A percentile compares a stretch with the other conserved stretches of the same genome.
Conservation (phyloP, 805 yeast species). For the Scheffersomyces amazonensis region DNA sequence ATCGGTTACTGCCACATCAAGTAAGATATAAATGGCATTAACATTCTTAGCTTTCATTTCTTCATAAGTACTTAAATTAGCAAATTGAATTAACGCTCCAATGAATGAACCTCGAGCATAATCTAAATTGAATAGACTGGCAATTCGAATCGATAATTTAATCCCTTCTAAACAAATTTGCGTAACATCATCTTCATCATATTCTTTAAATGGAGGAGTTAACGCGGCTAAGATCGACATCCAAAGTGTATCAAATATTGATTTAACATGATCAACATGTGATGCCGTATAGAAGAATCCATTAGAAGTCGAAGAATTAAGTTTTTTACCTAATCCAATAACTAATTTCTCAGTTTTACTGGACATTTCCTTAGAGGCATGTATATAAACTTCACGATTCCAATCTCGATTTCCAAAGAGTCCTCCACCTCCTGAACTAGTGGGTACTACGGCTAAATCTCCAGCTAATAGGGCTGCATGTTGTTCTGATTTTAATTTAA, state of each 20-base stretch:
- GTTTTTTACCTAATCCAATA: slow-evolving; percentile 53
- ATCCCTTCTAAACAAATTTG: slow-evolving; percentile 80
- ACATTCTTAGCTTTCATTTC: slow-evolving; percentile 79
- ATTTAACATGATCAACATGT: slow-evolving; percentile 84
- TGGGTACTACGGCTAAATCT: slow-evolving; percentile 34
- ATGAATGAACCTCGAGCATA: slow-evolving; percentile 87
- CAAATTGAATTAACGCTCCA: slow-evolving; percentile 84
- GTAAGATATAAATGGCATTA: slow-evolving; percentile 69
- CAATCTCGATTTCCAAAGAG: slow-evolving; percentile 69
- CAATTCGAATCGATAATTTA: slow-evolving; percentile 73
- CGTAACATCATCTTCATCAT: slow-evolving; percentile 70
- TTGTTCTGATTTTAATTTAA: slow-evolving; percentile 88
- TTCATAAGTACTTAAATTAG: slow-evolving; percentile 73
- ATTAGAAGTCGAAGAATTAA: slow-evolving; percentile 26
- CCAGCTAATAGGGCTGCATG: slow-evolving; percentile 84
- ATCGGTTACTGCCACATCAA: slow-evolving; percentile 75
- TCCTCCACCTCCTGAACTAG: slow-evolving; percentile 42
- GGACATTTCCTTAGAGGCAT: slow-evolving; percentile 90
- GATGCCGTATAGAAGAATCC: slow-evolving; percentile 74
- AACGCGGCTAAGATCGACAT: slow-evolving; percentile 95
- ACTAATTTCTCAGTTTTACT: slow-evolving; percentile 84
- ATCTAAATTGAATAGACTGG: slow-evolving; percentile 79
- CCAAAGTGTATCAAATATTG: slow-evolving; percentile 94
- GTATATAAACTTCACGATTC: slow-evolving; percentile 80
- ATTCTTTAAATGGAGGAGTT: slow-evolving; percentile 89